Evolutionary conservation across 2,329 filamentous ascomycete species (phyloP).

Genomic region (Purpureocillium lavendulum): DNA sequence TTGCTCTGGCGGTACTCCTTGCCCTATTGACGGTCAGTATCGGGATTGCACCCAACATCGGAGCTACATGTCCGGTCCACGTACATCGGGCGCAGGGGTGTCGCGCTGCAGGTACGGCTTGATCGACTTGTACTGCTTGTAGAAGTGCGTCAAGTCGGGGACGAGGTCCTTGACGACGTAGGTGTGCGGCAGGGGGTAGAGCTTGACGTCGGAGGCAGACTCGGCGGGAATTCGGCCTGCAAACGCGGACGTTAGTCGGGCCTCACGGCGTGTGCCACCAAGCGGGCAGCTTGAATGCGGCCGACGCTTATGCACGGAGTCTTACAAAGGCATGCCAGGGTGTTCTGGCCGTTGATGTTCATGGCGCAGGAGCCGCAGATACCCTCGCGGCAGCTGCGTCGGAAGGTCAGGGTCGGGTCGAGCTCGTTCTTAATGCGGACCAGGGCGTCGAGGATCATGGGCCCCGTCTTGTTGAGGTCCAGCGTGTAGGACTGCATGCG

Average conservation of each 20-base stretch:
- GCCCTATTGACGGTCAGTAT: conserved; percentile 46
- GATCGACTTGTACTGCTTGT: conserved; percentile 99
- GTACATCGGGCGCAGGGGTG: conserved; percentile 73
- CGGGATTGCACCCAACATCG: too few relatives aligned
- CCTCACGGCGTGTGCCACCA: too few relatives aligned
- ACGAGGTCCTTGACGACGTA: conserved; percentile 99
- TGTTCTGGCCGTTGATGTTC: conserved; percentile 99
- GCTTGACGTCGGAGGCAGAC: conserved; percentile 71
- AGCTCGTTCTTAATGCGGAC: conserved; percentile 99
- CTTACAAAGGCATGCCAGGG: conserved; percentile 92
- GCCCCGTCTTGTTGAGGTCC: conserved; percentile 97
- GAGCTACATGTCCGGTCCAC: conserved; percentile 27
- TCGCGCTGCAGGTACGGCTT: conserved; percentile 96
- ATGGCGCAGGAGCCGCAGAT: conserved; percentile 98
- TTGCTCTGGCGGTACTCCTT: conserved; percentile 87
- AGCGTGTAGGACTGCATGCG: conserved; percentile 91
- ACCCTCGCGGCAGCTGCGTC: conserved; percentile 91
- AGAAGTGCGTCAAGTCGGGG: conserved; percentile 95
- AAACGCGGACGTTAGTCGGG: background rate
- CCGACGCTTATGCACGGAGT: conserved; percentile 15
- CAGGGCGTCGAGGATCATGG: conserved; percentile 95
- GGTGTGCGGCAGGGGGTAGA: conserved; percentile 96
- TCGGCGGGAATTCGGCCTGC: conserved; percentile 89
- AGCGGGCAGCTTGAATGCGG: too few relatives aligned
- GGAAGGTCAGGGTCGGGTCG: conserved; percentile 93